Base-by-base conservation (phyloP, 1,284 basidiomycete species). In the Limonomyces culmigenus region DNA sequence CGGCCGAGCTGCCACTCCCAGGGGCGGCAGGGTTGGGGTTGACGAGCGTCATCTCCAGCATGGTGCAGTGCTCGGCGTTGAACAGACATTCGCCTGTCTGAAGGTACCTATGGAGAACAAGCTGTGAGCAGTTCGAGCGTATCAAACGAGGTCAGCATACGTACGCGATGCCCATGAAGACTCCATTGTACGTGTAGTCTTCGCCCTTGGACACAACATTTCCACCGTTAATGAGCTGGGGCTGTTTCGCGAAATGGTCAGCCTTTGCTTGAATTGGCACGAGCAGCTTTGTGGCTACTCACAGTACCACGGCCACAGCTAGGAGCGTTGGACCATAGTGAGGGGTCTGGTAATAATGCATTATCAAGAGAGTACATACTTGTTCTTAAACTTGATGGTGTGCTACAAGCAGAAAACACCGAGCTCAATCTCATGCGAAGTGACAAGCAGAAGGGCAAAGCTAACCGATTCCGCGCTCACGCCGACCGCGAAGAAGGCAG, bases 11-110 rank as follows among this genome's bases (percentile, higher is more conserved):
- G 40, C 55, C 50, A 2, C 64, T 63, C 2, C 23, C 23, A n/a
- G 48, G 33, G 21, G 47, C 48, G n/a, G n/a, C n/a, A n/a, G n/a
- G n/a, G 11, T 45, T 45, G 4, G 63, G 55, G 45, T 66, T 62
- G 37, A 47, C 49, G 38, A 67, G 49, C 19, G 58, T 65, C 49
- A 51, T 59, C 47, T 66, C 63, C 17, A 67, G 8, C 20, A 61
- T 43, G 2, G 52, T 41, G 35, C 65, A 66, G 3, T 49, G 36
- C 43, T 67, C 64, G 31, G 62, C 65, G 36, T 67, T 67, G 39
- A 48, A 40, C 3, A 37, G 32, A 39, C 64, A 67, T 3, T 45
- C 37, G 29, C 52, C 50, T 49, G 32, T 53, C 36, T 54, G 52
- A 16, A 54, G 40, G 41, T 54, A 54, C 14, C 52, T 54, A 25